Evolutionary conservation across 1,139 yeast species (phyloP), one percentile per base, ranked within the genome.

Genomic region (Yamadazyma jaroonii): DNA sequence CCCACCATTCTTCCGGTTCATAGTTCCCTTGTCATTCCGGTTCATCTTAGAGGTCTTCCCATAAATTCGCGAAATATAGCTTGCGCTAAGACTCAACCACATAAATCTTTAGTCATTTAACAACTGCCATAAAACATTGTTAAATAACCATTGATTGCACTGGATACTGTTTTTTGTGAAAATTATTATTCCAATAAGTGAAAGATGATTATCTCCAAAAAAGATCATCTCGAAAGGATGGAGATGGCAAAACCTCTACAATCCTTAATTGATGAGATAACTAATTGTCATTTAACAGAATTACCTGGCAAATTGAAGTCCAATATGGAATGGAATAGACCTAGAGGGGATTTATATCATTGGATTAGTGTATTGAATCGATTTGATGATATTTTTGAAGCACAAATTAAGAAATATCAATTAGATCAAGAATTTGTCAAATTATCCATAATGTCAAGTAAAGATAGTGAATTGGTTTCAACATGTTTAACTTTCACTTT

Each of bases 331-430:
- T 83, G 92, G 90, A 75, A 77, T 44, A 67, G 83, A 32, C 84
- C 90, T 3, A 69, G 80, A 42, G 89, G 88, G 22, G 90, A 86
- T 48, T 59, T 90, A 32, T 74, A 75, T 47, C 83, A 81, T 43
- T 90, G 96, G 95, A 74, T 86, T 14, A 74, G 83, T 0, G 77
- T 87, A 1, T 65, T 90, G 47, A 84, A 89, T 57, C 69, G 83
- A 47, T 79, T 89, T 50, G 97, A 89, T 54, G 73, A 67, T 10
- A 71, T 86, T 13, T 64, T 87, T 40, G 85, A 81, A 38, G 48
- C 50, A 4, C 61, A 73, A 29, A 74, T 84, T 20, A 59, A 60
- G 10, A 76, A 76, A 45, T 84, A 87, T 51, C 71, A 67, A 6
- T 69, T 84, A 32, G 67, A 65, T 24, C 66, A 70, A 12, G 76